Base-by-base conservation (phyloP, 805 yeast genomes). In the Pichia eremophila region DNA sequence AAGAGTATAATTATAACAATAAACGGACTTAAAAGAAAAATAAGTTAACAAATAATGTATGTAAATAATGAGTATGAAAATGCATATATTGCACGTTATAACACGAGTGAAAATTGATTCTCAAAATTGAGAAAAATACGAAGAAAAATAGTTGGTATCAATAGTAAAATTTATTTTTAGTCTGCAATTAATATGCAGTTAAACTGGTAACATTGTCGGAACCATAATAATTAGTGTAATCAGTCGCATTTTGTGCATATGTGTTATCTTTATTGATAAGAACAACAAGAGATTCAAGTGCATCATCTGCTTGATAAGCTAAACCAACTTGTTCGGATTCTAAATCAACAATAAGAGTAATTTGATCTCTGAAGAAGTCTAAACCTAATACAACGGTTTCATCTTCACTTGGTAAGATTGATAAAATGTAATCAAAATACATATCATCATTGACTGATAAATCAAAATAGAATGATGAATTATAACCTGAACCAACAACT, bases 401-500 rank as follows among this genome's bases (percentile, higher is more conserved):
- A 12, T 46, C 42, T 4, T 39, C 28, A 22, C 51, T 45, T 32
- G 54, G 54, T 34, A 51, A 41, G 35, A 51, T 43, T 5, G 47
- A 35, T 37, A 51, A 44, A 36, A 51, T 37, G 10, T 34, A 46
- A 17, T 34, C n/a, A 8, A 22, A 5, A 22, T 22, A 22, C 4
- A 1, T 9, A 32, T 14, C 14, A 10, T 36, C 36, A 17, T 17
- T 15, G 11, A 39, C 34, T 12, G 36, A 14, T 5, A 40, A 14
- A 12, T 32, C 31, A 18, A 15, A 43, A 18, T 46, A 51, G 32
- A 37, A 51, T 9, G 51, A 51, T 5, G 43, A 48, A 15, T 48
- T 46, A 9, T 36, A 14, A 38, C 31, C n/a, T 14, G 44, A 40
- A 35, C 35, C 39, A 6, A 8, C 18, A 11, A 19, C 3, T 4